Percentiles rank a stretch among this genome's conserved stretches.
Conservation (phyloP, 1,284 basidiomycete species). For the Pseudomicrostroma phylloplanum region DNA sequence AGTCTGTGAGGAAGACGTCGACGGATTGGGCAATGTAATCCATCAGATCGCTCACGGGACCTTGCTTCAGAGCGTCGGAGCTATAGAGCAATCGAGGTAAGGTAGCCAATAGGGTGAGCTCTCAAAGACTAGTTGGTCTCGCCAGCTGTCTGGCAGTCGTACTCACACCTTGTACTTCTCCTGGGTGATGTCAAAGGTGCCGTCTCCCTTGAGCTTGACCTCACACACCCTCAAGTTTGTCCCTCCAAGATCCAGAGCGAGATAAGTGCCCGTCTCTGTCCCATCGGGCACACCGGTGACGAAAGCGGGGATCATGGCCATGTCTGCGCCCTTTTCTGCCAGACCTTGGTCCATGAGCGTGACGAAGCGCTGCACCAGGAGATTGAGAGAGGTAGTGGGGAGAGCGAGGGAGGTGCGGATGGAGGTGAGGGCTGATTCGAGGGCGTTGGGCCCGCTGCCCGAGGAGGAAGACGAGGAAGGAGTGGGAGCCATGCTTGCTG, state of each 20-base stretch:
- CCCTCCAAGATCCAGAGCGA: constrained; percentile 44
- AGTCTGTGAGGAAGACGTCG: constrained; percentile 80
- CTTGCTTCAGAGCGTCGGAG: constrained; percentile 43
- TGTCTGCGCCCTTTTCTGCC: constrained; percentile 33
- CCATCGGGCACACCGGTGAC: constrained; percentile 43
- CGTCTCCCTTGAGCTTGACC: constrained; percentile 78
- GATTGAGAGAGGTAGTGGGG: constrained; percentile 25
- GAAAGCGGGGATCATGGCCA: constrained; percentile 46
- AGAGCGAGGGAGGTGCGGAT: constrained; percentile 32
- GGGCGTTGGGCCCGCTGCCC: constrained; percentile 20
- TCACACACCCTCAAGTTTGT: constrained; percentile 71
- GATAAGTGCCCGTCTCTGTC: constrained; percentile 41
- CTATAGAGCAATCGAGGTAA: constrained; percentile 4
- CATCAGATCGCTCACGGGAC: constrained; percentile 33
- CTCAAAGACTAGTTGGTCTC: background rate
- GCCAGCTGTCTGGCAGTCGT: background rate
- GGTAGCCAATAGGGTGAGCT: constrained; percentile 2
- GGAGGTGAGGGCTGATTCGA: constrained; percentile 23
- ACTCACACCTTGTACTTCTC: constrained; percentile 44
- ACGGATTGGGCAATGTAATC: constrained; percentile 93
- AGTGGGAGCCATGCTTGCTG: background rate
- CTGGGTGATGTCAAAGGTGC: constrained; percentile 71
- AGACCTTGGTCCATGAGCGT: constrained; percentile 37
- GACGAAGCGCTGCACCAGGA: constrained; percentile 29
- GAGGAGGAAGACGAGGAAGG: background rate